Evolutionary conservation across 2,329 filamentous ascomycete species (phyloP).

Genomic region (Simplicillium aogashimaense): DNA sequence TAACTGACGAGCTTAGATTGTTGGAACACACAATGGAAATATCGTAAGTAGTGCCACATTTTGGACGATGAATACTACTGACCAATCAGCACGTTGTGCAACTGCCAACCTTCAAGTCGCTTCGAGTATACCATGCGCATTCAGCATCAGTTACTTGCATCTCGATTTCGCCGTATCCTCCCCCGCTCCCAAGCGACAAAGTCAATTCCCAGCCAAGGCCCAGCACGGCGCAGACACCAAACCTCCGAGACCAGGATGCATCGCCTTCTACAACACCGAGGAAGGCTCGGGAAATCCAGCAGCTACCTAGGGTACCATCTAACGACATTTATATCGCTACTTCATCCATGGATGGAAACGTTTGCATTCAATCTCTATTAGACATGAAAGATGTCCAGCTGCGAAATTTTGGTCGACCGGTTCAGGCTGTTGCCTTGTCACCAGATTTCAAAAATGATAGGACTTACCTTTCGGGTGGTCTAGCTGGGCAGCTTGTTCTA

Average conservation of each 20-base stretch:
- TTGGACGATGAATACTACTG: conserved; percentile 10
- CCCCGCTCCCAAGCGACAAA: conserved; percentile 36
- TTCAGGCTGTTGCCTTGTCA: conserved; percentile 87
- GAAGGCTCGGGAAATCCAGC: conserved; percentile 37
- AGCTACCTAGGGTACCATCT: conserved; percentile 64
- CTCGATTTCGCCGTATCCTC: conserved; percentile 79
- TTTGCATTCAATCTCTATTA: conserved; percentile 80
- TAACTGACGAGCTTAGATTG: conserved; percentile 48
- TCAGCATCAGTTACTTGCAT: conserved; percentile 82
- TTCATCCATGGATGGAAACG: conserved; percentile 89
- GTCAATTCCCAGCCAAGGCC: conserved; percentile 21
- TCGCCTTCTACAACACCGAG: conserved; percentile 42
- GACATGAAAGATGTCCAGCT: conserved; percentile 85
- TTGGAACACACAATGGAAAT: conserved; percentile 94
- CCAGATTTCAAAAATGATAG: conserved; percentile 87
- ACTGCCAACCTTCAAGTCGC: conserved; percentile 67
- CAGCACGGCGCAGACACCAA: conserved; percentile 20
- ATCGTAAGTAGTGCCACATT: conserved; percentile 53
- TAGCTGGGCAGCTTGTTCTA: conserved; percentile 78
- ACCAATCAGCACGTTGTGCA: conserved; percentile 67
- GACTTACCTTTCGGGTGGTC: conserved; percentile 82
- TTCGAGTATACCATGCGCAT: conserved; percentile 87
- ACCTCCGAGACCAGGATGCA: conserved; percentile 20
- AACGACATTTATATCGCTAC: conserved; percentile 92
- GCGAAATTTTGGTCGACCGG: conserved; percentile 85